These are phyloP conservation scores for Pichia cephalocereana DNA, from an alignment of 805 yeast genomes.

Conservation along the genomic window DNA sequence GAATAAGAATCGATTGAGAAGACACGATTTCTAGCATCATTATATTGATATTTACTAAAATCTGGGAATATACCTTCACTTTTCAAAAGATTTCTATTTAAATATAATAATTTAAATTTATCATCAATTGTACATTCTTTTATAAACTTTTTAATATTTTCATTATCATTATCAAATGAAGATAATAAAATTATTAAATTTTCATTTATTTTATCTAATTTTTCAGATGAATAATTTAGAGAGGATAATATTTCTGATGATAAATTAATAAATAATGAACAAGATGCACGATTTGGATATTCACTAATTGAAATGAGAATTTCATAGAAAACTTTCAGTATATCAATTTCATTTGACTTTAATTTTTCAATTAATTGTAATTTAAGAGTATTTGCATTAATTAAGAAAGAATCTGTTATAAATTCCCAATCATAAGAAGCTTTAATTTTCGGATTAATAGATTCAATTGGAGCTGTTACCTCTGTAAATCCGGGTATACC, in stretches of 20 bases:
- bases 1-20: conserved; percentile 36
- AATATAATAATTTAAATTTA: conserved; percentile 20
- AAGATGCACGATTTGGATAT: conserved; percentile 15
- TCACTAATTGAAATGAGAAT: conserved; percentile 17
- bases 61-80: conserved; percentile 22
- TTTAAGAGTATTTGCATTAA: not conserved
- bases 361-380: conserved; percentile 7
- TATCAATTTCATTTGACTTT: conserved; percentile 3
- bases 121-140: conserved; percentile 20
- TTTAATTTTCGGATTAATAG: not conserved
- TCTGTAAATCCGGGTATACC: not conserved
- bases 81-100: conserved; percentile 20
- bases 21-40: conserved; percentile 22
- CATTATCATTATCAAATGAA: conserved; percentile 16
- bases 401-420: conserved; percentile 4
- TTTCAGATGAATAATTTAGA: conserved; percentile 8
- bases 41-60: conserved; percentile 21
- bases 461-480: not conserved
- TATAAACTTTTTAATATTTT: conserved; percentile 15
- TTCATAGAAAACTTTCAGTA: conserved; percentile 19
- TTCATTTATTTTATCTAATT: conserved; percentile 13
- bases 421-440: conserved; percentile 6
- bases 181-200: conserved; percentile 21
- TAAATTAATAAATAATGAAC: conserved; percentile 11
- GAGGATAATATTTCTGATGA: conserved; percentile 15